Evolutionary conservation across 2,329 filamentous ascomycete genomes (phyloP), one percentile per base, ranked within the genome.

Genomic region (Leptographium flavum): DNA sequence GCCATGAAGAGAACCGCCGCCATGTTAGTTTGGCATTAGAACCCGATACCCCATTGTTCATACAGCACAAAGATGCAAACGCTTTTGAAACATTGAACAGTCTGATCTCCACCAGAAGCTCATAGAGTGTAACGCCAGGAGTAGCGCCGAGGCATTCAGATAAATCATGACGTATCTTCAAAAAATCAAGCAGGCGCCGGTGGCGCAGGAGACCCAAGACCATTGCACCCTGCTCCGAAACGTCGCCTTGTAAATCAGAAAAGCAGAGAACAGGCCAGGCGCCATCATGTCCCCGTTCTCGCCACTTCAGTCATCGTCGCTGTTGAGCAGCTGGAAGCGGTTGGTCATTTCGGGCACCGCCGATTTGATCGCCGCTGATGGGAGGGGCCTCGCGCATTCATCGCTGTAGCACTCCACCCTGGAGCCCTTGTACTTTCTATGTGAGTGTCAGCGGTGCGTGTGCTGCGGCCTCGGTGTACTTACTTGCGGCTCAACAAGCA

Each of bases 341-440:
- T 85, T 85, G 45, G 66, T 57, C 45, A 66, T 57, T 14, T 64
- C 66, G n/a, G 57, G 50, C 13, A 54, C 42, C 19, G 51, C 53
- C 19, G 58, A 55, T 33, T 55, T 58, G 19, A 50, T 55, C 21
- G 50, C 9, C 7, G 14, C 13, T 9, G 3, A 21, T 35, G 66
- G 58, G 40, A 81, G 58, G 1, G 79, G 70, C 46, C 73, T 69
- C 32, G 75, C 73, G 56, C 86, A 93, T 53, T 88, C 83, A 54
- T 93, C 86, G 0, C 65, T 60, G 49, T 71, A 77, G 71, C 79
- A 90, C 14, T 81, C 76, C 52, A 93, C 81, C 50, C 71, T 79
- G 48, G 71, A 76, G 21, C 74, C 70, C 56, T 80, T 85, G 64
- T 92, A 93, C 27, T 70, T 71, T 14, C 73, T 76, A 46, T 63